These are phyloP conservation scores for Globisporangium echinulatum DNA, from an alignment of 352 stramenopile genomes.

Conservation along the genomic window DNA sequence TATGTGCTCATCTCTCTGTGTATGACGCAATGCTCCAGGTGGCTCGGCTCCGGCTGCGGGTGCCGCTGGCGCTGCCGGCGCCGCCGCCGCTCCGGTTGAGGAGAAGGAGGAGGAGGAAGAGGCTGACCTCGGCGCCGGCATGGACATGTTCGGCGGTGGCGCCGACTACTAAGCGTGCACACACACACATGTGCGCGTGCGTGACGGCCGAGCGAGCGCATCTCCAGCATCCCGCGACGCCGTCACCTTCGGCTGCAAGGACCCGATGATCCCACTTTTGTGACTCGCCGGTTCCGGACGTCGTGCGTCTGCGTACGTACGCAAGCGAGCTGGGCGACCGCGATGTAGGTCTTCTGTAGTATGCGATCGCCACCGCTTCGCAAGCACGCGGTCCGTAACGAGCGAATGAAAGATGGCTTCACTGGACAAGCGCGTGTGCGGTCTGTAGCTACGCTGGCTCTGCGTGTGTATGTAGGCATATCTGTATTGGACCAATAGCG, in stretches of 20 bases:
- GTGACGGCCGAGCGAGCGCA: constrained; percentile 4
- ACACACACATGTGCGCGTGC: constrained; percentile 1
- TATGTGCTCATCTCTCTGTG: constrained; percentile 5
- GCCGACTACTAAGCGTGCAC: constrained; percentile 69
- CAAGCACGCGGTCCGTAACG: constrained; percentile 26
- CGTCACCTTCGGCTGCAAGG: background rate
- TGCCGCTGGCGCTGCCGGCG: constrained; percentile 29
- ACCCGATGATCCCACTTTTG: constrained; percentile 11
- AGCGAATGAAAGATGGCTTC: constrained; percentile 77
- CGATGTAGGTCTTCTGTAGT: constrained; percentile 26
- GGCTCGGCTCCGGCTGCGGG: constrained; percentile 46
- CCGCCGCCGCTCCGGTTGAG: constrained; percentile 37
- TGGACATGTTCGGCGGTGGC: constrained; percentile 86
- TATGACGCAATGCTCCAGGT: constrained; percentile 19
- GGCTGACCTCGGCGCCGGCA: constrained; percentile 74
- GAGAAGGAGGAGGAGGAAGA: constrained; percentile 86
- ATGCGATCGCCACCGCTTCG: constrained; percentile 19
- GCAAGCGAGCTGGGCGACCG: background rate
- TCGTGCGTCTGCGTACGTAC: background rate
- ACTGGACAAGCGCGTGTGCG: constrained; percentile 19
- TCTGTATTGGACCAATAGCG: background rate
- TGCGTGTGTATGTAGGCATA: background rate
- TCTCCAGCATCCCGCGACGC: background rate
- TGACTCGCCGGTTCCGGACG: background rate
- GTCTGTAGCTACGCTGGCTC: background rate